These are phyloP conservation scores for Sarocladiaceae sp. DNA, from an alignment of 2,329 filamentous ascomycete genomes.

Conservation along the genomic window DNA sequence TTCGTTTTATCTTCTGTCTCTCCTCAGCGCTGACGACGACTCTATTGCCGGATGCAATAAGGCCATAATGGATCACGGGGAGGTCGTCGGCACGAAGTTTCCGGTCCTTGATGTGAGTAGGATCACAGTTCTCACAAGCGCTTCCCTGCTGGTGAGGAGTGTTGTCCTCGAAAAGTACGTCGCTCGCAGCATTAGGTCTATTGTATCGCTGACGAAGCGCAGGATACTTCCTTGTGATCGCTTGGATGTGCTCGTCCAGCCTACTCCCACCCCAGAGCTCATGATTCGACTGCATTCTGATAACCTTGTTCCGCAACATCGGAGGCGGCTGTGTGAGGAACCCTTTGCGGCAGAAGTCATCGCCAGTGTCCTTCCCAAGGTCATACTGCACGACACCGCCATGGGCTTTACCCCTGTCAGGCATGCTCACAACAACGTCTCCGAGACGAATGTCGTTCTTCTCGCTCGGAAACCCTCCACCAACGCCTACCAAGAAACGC, in stretches of 20 bases:
- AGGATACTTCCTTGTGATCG: neutral
- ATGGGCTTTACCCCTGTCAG: slow-evolving; percentile 11
- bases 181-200: neutral
- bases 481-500: slow-evolving; percentile 27
- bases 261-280: neutral
- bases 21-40: neutral
- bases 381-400: slow-evolving; percentile 13
- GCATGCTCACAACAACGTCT: slow-evolving; percentile 24
- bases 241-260: neutral
- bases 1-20: neutral
- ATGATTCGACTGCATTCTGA: neutral
- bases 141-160: neutral
- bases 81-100: neutral
- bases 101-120: neutral
- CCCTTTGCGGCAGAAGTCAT: neutral
- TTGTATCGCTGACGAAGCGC: neutral
- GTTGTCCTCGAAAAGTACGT: neutral
- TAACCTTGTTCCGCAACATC: neutral
- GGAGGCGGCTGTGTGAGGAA: neutral
- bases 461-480: slow-evolving; percentile 24
- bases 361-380: slow-evolving; percentile 4
- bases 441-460: slow-evolving; percentile 30
- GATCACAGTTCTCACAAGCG: neutral
- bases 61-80: slow-evolving; percentile 22
- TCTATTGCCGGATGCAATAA: slow-evolving; percentile 21